Percentiles rank a stretch among this genome's conserved stretches.
Conservation (phyloP, 768 basidiomycete species). For the Lactarius pseudohatsudake region DNA sequence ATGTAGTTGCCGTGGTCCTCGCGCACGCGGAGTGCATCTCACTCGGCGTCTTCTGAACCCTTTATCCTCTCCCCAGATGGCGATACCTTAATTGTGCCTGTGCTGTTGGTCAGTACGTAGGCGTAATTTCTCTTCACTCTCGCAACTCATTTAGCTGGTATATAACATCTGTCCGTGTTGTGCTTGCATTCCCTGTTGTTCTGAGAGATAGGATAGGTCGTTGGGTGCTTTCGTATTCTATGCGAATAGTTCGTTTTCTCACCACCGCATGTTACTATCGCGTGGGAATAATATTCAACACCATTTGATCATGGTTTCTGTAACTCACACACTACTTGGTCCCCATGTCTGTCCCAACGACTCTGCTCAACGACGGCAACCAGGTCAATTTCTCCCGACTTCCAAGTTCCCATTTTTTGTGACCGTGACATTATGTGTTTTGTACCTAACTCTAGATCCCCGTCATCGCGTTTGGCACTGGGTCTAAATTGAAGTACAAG, state of each 20-base stretch:
- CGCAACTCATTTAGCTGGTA: constrained; percentile 14
- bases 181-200: background rate
- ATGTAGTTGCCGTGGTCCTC: constrained; percentile 32
- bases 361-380: constrained; percentile 41
- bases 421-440: background rate
- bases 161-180: constrained; percentile 3
- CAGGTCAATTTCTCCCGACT: constrained; percentile 30
- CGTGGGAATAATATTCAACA: background rate
- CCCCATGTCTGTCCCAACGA: constrained; percentile 36
- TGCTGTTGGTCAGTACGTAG: background rate
- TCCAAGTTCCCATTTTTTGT: background rate
- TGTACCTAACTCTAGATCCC: constrained; percentile 49
- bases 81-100: constrained; percentile 16
- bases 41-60: background rate
- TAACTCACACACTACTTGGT: background rate
- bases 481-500: constrained; percentile 41
- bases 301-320: constrained; percentile 14
- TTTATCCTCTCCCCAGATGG: background rate
- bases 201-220: background rate
- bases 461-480: constrained; percentile 61
- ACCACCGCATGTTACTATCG: background rate
- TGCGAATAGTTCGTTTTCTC: background rate
- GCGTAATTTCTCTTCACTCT: constrained; percentile 2
- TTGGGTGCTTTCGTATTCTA: background rate
- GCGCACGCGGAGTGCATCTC: background rate